These are phyloP conservation scores for Beauveria sp. DNA, from an alignment of 2,329 filamentous ascomycete genomes.

Conservation along the genomic window DNA sequence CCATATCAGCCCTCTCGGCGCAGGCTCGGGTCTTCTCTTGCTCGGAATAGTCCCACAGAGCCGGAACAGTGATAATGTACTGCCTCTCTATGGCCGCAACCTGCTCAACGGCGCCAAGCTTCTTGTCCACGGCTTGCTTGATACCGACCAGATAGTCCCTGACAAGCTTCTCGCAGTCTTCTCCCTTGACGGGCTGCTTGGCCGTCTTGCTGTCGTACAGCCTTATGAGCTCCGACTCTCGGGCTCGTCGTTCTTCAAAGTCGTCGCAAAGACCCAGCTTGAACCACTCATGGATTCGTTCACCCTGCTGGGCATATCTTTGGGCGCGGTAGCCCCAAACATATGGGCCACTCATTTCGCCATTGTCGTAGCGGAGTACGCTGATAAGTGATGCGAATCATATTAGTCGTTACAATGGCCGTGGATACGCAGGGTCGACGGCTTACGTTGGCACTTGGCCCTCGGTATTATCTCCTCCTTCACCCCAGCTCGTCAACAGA, in stretches of 20 bases:
- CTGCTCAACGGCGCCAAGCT: background rate
- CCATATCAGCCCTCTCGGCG: background rate
- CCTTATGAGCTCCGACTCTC: background rate
- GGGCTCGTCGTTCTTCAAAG: background rate
- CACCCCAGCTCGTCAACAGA: constrained; percentile 2
- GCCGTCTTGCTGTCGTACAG: background rate
- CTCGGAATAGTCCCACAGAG: background rate
- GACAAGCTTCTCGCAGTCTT: background rate
- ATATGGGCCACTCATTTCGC: background rate
- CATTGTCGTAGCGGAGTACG: background rate
- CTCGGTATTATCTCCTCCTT: background rate
- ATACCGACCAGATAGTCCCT: background rate
- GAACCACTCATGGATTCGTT: background rate
- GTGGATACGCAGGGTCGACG: background rate
- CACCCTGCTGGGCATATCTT: background rate
- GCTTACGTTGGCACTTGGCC: background rate
- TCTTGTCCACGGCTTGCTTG: constrained; percentile 1
- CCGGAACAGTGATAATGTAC: background rate
- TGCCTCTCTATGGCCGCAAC: background rate
- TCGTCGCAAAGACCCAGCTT: constrained; percentile 2
- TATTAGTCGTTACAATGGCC: background rate
- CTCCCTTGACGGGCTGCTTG: background rate
- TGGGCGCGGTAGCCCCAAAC: background rate
- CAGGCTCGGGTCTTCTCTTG: background rate
- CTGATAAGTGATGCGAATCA: background rate